Base-by-base conservation (phyloP, 768 basidiomycete genomes). In the Tulasnella sp. region DNA sequence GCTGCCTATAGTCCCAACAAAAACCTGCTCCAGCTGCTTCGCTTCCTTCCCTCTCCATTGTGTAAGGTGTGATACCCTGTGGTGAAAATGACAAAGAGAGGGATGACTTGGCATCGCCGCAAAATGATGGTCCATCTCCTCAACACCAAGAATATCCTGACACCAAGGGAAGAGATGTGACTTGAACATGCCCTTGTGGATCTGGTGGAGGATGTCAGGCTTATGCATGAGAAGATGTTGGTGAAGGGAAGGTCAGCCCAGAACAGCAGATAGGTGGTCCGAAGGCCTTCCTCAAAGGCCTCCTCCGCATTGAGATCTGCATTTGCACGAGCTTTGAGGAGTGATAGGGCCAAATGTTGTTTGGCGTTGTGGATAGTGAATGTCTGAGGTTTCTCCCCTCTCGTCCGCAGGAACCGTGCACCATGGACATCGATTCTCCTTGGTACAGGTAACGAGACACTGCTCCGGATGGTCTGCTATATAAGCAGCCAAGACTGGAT, bases 121-220 rank as follows among this genome's bases (percentile, higher is more conserved):
- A 74, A 80, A 80, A 0, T 74, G 52, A 11, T 42, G 31, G 29
- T 82, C 78, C 6, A 82, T 9, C 31, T 80, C 79, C 1, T 54
- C 72, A 15, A 67, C 37, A 3, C 79, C 79, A 0, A 79, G 31
- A 8, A 79, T 31, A n/a, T n/a, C n/a, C n/a, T n/a, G n/a, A n/a
- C n/a, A n/a, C n/a, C n/a, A n/a, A n/a, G n/a, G n/a, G n/a, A n/a
- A n/a, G n/a, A n/a, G n/a, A 71, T 86, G 83, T 71, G 64, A n/a
- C 64, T 85, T 85, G 82, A 87, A 85, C 1, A 86, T 75, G 0
- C 87, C 87, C 77, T 88, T 85, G 79, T 87, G 83, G 0, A 88
- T 80, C 78, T 87, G 86, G 77, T 88, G 87, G 19, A 87, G 83
- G 34, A 86, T 58, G 81, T 86, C 81, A 19, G 84, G 83, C 0